Evolutionary conservation across 2,329 filamentous ascomycete genomes (phyloP).

Genomic region (Ceratocystiopsis sp.): DNA sequence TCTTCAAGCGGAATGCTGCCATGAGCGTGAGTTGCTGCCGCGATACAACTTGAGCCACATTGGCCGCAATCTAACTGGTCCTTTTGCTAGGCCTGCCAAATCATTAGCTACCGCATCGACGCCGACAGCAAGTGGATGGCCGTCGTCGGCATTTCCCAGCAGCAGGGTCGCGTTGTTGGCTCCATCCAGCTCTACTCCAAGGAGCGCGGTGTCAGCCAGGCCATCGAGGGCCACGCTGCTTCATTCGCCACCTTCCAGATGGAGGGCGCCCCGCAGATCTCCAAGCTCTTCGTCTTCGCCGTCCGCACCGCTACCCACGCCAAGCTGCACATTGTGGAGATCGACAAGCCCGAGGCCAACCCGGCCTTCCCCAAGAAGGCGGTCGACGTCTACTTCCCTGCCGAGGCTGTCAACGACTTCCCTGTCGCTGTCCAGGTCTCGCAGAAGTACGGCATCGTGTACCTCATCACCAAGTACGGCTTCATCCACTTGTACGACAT

Average conservation of each 20-base stretch:
- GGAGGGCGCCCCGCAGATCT: conserved; percentile 76
- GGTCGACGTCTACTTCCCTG: conserved; percentile 93
- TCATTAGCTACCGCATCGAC: conserved; percentile 98
- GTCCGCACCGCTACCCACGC: conserved; percentile 78
- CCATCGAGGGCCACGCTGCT: conserved; percentile 93
- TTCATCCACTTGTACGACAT: conserved; percentile 98
- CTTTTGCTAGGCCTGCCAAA: conserved; percentile 63
- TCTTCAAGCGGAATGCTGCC: conserved; percentile 89
- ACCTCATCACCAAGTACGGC: conserved; percentile 95
- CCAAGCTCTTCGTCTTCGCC: conserved; percentile 92
- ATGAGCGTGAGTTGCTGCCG: conserved; percentile 47
- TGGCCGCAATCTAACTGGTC: neutral
- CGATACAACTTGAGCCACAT: no score
- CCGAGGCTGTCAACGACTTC: conserved; percentile 92
- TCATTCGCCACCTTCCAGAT: conserved; percentile 80
- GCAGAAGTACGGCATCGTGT: conserved; percentile 89
- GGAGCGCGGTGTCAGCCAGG: conserved; percentile 90
- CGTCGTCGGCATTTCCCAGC: conserved; percentile 86
- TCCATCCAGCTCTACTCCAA: conserved; percentile 96
- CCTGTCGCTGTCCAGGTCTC: conserved; percentile 96
- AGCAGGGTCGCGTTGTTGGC: conserved; percentile 83
- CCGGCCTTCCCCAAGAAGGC: conserved; percentile 87
- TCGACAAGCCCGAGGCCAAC: conserved; percentile 82
- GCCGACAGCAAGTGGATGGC: conserved; percentile 97
- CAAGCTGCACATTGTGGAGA: conserved; percentile 94